These are phyloP conservation scores for Pouteria campechiana DNA, from an alignment of 179 eudicot genomes.

Conservation along the genomic window DNA sequence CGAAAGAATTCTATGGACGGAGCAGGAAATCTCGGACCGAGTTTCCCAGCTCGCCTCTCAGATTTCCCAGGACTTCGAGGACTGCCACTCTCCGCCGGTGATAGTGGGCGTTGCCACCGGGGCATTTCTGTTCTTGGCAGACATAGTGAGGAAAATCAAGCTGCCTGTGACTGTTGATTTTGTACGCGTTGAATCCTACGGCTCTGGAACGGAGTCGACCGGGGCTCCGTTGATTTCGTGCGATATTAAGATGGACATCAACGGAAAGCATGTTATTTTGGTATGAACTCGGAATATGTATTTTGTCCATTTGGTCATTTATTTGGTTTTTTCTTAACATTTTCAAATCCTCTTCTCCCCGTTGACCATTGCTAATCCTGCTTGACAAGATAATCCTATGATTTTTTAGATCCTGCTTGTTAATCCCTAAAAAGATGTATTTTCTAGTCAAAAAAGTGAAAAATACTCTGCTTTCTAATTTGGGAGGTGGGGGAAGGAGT, in stretches of 20 bases:
- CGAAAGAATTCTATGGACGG: conserved; percentile 29
- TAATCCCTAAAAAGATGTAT: too few species aligned
- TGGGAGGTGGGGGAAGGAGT: too few species aligned
- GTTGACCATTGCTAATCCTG: too few species aligned
- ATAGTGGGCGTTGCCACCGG: conserved; percentile 84
- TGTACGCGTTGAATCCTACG: conserved; percentile 53
- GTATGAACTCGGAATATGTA: too few species aligned
- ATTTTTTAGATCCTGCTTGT: too few species aligned
- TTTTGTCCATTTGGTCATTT: neutral
- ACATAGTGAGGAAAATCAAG: conserved; percentile 51
- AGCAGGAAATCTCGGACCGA: conserved; percentile 24
- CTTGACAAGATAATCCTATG: too few species aligned
- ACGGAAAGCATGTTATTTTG: conserved; percentile 60
- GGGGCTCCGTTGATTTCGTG: conserved; percentile 44
- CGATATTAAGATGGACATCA: conserved; percentile 51
- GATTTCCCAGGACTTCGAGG: conserved; percentile 26
- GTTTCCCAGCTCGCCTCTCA: conserved; percentile 40
- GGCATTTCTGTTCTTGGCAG: conserved; percentile 58
- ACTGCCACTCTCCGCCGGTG: conserved; percentile 9
- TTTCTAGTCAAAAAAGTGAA: too few species aligned
- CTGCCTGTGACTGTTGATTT: conserved; percentile 49
- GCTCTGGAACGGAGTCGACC: conserved; percentile 46
- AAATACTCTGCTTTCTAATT: too few species aligned
- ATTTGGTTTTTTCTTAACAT: neutral
- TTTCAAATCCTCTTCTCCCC: too few species aligned